Percentiles rank a stretch among this genome's conserved stretches.
phyloP scores from a whole-genome alignment of 2,329 filamentous ascomycete genomes.

The Aspergillus spinulosporus region DNA sequence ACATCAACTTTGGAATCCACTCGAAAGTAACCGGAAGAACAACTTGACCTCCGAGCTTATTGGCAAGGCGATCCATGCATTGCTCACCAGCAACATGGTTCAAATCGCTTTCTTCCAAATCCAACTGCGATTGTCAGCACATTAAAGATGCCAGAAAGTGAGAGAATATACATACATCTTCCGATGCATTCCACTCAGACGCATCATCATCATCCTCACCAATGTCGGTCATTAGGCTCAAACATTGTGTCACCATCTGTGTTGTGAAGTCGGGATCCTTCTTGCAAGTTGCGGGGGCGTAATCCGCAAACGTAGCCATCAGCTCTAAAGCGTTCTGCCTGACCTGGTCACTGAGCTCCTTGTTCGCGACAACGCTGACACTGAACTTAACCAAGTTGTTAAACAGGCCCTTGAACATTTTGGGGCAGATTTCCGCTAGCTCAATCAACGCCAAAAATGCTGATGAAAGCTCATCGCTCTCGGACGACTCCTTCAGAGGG shows the following conservation, averaged over 20 bases:
- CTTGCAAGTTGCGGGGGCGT: conserved; percentile 88
- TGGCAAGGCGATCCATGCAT: conserved; percentile 95
- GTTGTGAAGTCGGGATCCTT: conserved; percentile 89
- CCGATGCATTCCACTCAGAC: conserved; percentile 85
- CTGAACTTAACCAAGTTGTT: conserved; percentile 89
- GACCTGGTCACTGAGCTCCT: conserved; percentile 85
- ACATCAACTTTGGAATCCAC: conserved; percentile 98
- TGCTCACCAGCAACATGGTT: conserved; percentile 98
- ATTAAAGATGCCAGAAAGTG: conserved; percentile 1
- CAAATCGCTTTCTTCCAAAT: conserved; percentile 91
- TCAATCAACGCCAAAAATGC: conserved; percentile 91
- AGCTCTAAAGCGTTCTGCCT: conserved; percentile 94
- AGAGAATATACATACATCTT: conserved; percentile 67
- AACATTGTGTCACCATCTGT: conserved; percentile 97
- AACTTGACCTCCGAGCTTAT: conserved; percentile 93
- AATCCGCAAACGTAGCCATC: conserved; percentile 97
- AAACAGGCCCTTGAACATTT: conserved; percentile 98
- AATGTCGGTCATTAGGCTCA: conserved; percentile 97
- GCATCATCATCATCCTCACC: conserved; percentile 94
- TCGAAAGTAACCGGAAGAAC: conserved; percentile 91
- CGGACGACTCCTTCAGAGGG: conserved; percentile 85
- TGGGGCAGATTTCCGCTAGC: conserved; percentile 86
- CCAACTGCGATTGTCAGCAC: conserved; percentile 60
- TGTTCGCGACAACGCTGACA: conserved; percentile 91
- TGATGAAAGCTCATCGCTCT: conserved; percentile 88